Percentiles rank a stretch among this genome's conserved stretches.
phyloP scores from a whole-genome alignment of 1,139 yeast species.

The Dujonia santamariae region DNA sequence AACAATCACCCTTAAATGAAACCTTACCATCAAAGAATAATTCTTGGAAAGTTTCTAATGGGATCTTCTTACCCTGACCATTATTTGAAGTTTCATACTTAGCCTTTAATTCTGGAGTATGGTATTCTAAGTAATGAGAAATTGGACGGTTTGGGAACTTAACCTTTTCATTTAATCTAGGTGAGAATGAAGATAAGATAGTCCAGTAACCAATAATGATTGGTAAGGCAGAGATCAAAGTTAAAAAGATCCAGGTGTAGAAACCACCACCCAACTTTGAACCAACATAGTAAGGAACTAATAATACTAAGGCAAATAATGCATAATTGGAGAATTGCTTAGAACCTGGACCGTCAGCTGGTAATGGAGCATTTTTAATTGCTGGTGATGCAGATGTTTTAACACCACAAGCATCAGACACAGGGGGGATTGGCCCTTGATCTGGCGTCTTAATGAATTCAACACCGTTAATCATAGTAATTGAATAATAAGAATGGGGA shows the following conservation, averaged over 20 bases:
- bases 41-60: slow-evolving; percentile 92
- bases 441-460: slow-evolving; percentile 61
- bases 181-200: slow-evolving; percentile 69
- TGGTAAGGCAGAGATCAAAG: slow-evolving; percentile 58
- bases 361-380: slow-evolving; percentile 81
- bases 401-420: slow-evolving; percentile 53
- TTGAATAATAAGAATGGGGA: neutral
- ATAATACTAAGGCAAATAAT: slow-evolving; percentile 50
- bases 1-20: slow-evolving; percentile 81
- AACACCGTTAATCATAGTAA: slow-evolving; percentile 35
- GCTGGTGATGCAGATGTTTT: slow-evolving; percentile 66
- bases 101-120: slow-evolving; percentile 66
- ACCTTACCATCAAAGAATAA: slow-evolving; percentile 82
- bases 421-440: slow-evolving; percentile 46
- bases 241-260: slow-evolving; percentile 59
- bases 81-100: slow-evolving; percentile 56
- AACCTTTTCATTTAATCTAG: slow-evolving; percentile 78
- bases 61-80: slow-evolving; percentile 72
- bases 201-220: slow-evolving; percentile 83
- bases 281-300: slow-evolving; percentile 63
- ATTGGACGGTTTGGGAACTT: slow-evolving; percentile 75
- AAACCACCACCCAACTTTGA: slow-evolving; percentile 73
- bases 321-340: slow-evolving; percentile 67
- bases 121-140: slow-evolving; percentile 78
- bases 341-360: slow-evolving; percentile 91